Conservation (phyloP, 1,284 basidiomycete species). For the Tilletiopsis washingtonensis region DNA sequence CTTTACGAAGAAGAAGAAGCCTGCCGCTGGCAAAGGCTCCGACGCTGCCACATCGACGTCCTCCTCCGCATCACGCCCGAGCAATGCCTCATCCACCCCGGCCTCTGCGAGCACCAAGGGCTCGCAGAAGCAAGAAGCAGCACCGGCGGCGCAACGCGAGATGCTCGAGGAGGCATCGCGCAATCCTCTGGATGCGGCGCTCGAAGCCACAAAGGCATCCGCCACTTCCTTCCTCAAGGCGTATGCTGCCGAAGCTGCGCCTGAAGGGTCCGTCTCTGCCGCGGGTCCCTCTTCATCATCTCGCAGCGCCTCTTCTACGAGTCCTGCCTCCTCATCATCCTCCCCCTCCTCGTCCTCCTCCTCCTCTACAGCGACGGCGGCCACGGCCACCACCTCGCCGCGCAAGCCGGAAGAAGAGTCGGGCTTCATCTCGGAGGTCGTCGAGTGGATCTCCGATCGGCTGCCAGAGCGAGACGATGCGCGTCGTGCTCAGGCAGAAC, state of each 20-base stretch:
- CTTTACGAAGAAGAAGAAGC: conserved; percentile 1
- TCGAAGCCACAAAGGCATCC: neutral
- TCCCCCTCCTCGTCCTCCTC: too few relatives aligned
- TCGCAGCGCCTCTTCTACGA: too few relatives aligned
- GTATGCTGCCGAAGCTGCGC: conserved; percentile 1
- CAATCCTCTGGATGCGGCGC: neutral
- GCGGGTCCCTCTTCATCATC: too few relatives aligned
- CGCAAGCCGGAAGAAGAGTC: neutral
- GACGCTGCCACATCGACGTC: too few relatives aligned
- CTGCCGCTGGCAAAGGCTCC: too few relatives aligned
- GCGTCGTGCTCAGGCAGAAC: conserved; percentile 23
- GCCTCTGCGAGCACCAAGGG: too few relatives aligned
- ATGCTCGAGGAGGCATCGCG: too few relatives aligned
- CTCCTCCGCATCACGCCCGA: too few relatives aligned
- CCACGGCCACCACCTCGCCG: neutral
- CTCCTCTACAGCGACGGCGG: neutral
- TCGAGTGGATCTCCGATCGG: conserved; percentile 39
- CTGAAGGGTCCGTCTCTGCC: neutral
- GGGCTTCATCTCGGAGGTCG: conserved; percentile 30
- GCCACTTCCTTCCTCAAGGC: conserved; percentile 4
- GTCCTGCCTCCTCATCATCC: too few relatives aligned
- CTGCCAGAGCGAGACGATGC: conserved; percentile 29
- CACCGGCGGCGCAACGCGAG: too few relatives aligned
- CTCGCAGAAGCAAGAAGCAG: too few relatives aligned
- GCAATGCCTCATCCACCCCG: too few relatives aligned